phyloP scores from a whole-genome alignment of 2,329 filamentous ascomycete genomes.

The Fusarium beomiforme region DNA sequence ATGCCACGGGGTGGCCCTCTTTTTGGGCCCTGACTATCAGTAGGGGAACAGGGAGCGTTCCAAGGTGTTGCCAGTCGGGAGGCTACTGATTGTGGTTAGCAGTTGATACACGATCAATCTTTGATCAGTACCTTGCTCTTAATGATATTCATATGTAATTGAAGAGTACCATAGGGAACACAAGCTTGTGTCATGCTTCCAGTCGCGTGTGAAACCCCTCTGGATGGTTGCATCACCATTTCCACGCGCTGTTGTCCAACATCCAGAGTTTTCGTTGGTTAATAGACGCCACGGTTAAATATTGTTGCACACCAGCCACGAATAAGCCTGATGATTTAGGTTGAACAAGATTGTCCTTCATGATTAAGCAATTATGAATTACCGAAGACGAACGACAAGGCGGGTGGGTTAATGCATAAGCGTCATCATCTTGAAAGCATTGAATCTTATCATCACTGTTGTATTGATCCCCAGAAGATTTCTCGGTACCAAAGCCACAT shows the following conservation, averaged over 20 bases:
- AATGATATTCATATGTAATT: background rate
- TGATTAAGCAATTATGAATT: slow-evolving; percentile 16
- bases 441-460: slow-evolving; percentile 24
- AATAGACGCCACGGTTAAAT: slow-evolving; percentile 8
- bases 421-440: slow-evolving; percentile 26
- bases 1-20: slow-evolving; percentile 41
- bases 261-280: slow-evolving; percentile 1
- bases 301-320: slow-evolving; percentile 22
- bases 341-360: slow-evolving; percentile 2
- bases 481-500: background rate
- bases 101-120: slow-evolving; percentile 15
- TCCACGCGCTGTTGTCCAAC: slow-evolving; percentile 16
- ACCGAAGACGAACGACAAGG: slow-evolving; percentile 17
- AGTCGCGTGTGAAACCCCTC: slow-evolving; percentile 24
- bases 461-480: slow-evolving; percentile 9
- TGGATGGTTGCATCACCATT: slow-evolving; percentile 29
- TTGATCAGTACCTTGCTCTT: slow-evolving; percentile 12
- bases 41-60: slow-evolving; percentile 10
- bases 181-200: slow-evolving; percentile 26
- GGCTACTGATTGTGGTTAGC: slow-evolving; percentile 24
- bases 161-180: slow-evolving; percentile 18
- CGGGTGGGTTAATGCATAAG: slow-evolving; percentile 20
- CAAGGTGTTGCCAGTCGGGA: slow-evolving; percentile 29
- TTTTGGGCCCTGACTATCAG: slow-evolving; percentile 21
- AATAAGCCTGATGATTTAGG: background rate